A percentile compares a stretch with the other conserved stretches of the same genome.
These are phyloP conservation scores for Bryoerythrophyllum caledonicum DNA, from an alignment of 225 moss, liverwort and hornwort species.

Conservation along the genomic window DNA sequence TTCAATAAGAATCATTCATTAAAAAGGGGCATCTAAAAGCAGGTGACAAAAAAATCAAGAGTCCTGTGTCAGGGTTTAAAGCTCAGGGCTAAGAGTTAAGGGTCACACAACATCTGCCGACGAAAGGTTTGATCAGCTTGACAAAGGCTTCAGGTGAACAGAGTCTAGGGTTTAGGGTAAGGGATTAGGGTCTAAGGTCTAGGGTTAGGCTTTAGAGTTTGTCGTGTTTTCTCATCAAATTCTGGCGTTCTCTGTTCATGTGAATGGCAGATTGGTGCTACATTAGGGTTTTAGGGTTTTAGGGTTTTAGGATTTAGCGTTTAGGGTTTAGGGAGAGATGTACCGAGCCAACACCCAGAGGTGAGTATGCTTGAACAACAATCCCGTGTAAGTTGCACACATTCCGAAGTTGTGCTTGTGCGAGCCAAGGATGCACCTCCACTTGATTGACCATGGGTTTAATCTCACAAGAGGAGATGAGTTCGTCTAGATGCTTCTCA, in stretches of 20 bases:
- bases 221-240: too few relatives aligned
- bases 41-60: neutral
- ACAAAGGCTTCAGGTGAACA: too few relatives aligned
- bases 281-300: too few relatives aligned
- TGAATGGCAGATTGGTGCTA: too few relatives aligned
- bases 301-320: too few relatives aligned
- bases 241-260: too few relatives aligned
- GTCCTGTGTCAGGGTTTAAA: neutral
- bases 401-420: conserved; percentile 58
- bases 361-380: conserved; percentile 82
- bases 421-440: conserved; percentile 84
- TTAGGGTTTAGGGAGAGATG: neutral
- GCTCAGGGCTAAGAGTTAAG: too few relatives aligned
- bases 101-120: too few relatives aligned
- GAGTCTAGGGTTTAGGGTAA: too few relatives aligned
- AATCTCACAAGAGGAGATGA: conserved; percentile 56
- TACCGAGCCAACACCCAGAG: conserved; percentile 73
- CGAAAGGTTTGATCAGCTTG: too few relatives aligned
- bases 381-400: conserved; percentile 54
- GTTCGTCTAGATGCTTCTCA: conserved; percentile 60
- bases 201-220: neutral
- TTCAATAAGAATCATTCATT: neutral
- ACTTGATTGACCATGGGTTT: conserved; percentile 94
- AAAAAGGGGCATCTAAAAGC: neutral
- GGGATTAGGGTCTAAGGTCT: too few relatives aligned